Percentiles rank a stretch among this genome's conserved stretches.
These are phyloP conservation scores for Withania somnifera DNA, from an alignment of 305 asterid species.

Conservation along the genomic window DNA sequence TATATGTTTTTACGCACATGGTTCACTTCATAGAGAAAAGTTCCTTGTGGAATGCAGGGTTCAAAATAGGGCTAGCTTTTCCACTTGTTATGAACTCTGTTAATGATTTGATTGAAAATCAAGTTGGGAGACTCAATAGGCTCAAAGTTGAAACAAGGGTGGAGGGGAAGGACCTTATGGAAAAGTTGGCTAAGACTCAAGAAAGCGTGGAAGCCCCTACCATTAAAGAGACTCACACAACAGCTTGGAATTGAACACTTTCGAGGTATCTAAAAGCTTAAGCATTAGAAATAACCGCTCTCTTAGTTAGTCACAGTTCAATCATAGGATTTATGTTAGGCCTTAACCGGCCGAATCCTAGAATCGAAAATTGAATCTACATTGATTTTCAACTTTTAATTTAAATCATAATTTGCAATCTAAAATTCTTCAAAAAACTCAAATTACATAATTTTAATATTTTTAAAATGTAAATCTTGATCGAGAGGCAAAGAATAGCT, in stretches of 20 bases:
- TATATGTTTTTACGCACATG: constrained; percentile 35
- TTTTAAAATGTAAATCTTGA: too few relatives aligned
- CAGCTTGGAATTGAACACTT: neutral
- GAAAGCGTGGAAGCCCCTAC: constrained; percentile 40
- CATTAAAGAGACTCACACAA: constrained; percentile 8
- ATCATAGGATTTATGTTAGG: too few relatives aligned
- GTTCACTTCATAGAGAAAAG: constrained; percentile 30
- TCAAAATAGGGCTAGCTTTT: constrained; percentile 22
- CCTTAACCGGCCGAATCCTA: too few relatives aligned
- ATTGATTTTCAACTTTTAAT: too few relatives aligned
- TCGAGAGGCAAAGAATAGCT: too few relatives aligned
- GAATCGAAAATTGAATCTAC: too few relatives aligned
- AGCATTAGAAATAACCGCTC: too few relatives aligned
- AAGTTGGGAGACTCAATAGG: neutral
- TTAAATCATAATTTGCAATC: too few relatives aligned
- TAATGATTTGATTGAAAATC: constrained; percentile 14
- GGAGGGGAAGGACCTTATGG: constrained; percentile 1
- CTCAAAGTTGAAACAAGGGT: constrained; percentile 6
- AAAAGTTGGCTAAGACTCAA: constrained; percentile 33
- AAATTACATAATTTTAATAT: too few relatives aligned
- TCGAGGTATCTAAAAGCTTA: neutral
- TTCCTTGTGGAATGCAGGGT: constrained; percentile 33
- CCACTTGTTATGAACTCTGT: constrained; percentile 5
- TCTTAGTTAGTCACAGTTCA: too few relatives aligned
- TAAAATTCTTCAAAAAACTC: too few relatives aligned